These are phyloP conservation scores for Kodamaea neixiangensis DNA, from an alignment of 805 yeast species.

Conservation along the genomic window DNA sequence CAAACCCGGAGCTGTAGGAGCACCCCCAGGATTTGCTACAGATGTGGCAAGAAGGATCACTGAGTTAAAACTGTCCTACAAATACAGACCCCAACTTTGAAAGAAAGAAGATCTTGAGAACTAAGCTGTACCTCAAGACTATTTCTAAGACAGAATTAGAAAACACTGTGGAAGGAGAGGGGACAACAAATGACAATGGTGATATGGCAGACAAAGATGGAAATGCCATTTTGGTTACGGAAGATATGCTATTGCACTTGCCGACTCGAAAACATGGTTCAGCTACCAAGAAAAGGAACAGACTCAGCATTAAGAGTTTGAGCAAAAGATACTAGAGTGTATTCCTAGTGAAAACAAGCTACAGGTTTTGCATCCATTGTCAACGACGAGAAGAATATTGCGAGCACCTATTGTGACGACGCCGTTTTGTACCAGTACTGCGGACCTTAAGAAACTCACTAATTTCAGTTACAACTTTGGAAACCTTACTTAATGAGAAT, in stretches of 20 bases:
- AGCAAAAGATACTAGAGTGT: constrained; percentile 31
- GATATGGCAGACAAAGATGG: constrained; percentile 47
- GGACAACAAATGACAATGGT: constrained; percentile 43
- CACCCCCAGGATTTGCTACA: constrained; percentile 91
- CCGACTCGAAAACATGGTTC: constrained; percentile 90
- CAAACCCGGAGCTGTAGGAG: constrained; percentile 32
- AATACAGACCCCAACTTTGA: constrained; percentile 92
- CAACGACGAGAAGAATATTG: constrained; percentile 51
- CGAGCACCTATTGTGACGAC: constrained; percentile 71
- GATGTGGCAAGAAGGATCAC: constrained; percentile 93
- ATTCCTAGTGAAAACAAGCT: constrained; percentile 30
- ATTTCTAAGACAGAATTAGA: constrained; percentile 75
- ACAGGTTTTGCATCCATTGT: constrained; percentile 68
- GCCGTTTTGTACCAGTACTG: constrained; percentile 69
- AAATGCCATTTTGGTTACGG: constrained; percentile 78
- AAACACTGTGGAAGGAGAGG: constrained; percentile 44
- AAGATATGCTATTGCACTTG: constrained; percentile 93
- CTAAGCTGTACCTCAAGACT: constrained; percentile 84
- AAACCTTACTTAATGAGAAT: constrained; percentile 61
- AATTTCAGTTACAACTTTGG: constrained; percentile 41
- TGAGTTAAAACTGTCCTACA: constrained; percentile 97
- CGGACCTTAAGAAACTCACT: constrained; percentile 57
- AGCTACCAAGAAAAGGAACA: constrained; percentile 72
- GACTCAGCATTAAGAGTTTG: constrained; percentile 53
- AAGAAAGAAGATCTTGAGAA: constrained; percentile 84